Evolutionary conservation across 2,329 filamentous ascomycete genomes (phyloP).

Genomic region (Elsinoe batatas): DNA sequence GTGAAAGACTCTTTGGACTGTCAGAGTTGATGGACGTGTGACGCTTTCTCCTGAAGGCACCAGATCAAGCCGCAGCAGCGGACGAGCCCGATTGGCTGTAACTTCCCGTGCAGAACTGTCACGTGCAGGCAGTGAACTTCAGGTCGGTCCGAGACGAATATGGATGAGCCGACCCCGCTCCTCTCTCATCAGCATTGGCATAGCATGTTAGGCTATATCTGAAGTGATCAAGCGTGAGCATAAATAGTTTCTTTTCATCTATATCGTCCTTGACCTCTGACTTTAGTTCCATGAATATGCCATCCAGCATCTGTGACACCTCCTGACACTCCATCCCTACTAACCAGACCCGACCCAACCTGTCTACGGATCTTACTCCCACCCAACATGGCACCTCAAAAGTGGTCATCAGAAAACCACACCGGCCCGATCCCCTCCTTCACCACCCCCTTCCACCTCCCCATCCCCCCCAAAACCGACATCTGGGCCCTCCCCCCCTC

Average conservation of each 20-base stretch:
- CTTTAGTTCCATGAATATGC: no score
- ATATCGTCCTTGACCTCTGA: no score
- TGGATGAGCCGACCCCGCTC: background rate
- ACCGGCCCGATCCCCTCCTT: background rate
- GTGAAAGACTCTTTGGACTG: background rate
- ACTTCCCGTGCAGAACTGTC: background rate
- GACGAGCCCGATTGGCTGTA: background rate
- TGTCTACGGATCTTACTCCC: background rate
- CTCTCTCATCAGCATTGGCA: background rate
- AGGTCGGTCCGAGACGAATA: slow-evolving; percentile 1
- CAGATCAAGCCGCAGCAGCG: background rate
- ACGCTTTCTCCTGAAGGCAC: slow-evolving; percentile 3
- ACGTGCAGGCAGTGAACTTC: background rate
- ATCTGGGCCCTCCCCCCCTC: slow-evolving; percentile 65
- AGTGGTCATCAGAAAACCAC: slow-evolving; percentile 5
- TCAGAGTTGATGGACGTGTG: slow-evolving; percentile 6
- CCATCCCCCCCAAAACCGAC: slow-evolving; percentile 51
- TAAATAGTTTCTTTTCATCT: background rate
- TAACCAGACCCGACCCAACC: background rate
- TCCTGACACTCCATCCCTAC: no score
- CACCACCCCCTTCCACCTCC: slow-evolving; percentile 38
- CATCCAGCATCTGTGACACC: no score
- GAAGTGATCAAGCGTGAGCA: background rate
- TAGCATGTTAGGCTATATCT: background rate
- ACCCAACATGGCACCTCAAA: background rate